Evolutionary conservation across 2,329 filamentous ascomycete genomes (phyloP).

Genomic region (Fusarium pseudonygamai): DNA sequence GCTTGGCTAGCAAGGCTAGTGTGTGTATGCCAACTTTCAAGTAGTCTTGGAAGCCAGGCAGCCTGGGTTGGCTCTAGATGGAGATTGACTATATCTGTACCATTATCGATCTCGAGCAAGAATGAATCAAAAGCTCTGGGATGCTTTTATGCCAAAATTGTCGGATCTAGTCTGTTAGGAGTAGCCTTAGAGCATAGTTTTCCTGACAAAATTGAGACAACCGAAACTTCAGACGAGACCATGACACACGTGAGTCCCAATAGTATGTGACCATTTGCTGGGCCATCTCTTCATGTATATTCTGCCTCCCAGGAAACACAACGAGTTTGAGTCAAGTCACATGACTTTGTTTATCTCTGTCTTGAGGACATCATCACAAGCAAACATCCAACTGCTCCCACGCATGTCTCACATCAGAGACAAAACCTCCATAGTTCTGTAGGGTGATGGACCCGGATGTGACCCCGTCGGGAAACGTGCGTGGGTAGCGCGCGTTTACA

Average conservation of each 20-base stretch:
- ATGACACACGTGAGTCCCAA: neutral
- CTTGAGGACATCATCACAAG: neutral
- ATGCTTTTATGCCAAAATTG: neutral
- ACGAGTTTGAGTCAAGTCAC: neutral
- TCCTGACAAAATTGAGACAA: neutral
- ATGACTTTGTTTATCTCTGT: neutral
- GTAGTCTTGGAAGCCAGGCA: slow-evolving; percentile 4
- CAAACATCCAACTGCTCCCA: neutral
- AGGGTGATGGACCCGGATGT: neutral
- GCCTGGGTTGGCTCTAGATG: slow-evolving; percentile 3
- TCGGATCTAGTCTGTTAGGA: neutral
- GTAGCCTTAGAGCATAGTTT: neutral
- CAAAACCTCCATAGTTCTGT: neutral
- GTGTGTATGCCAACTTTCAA: neutral
- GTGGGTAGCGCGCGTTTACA: neutral
- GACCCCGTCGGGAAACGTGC: slow-evolving; percentile 4
- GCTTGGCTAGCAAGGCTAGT: neutral
- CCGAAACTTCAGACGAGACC: neutral
- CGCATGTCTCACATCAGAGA: slow-evolving; percentile 17
- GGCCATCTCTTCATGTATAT: neutral
- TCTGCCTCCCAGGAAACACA: neutral
- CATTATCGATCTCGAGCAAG: neutral
- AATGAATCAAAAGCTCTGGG: neutral
- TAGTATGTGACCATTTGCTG: neutral
- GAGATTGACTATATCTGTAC: neutral